Evolutionary conservation across 148 eudicot species (phyloP), one percentile per base, ranked within the genome.

Genomic region (Rhododendron kiyosumense): DNA sequence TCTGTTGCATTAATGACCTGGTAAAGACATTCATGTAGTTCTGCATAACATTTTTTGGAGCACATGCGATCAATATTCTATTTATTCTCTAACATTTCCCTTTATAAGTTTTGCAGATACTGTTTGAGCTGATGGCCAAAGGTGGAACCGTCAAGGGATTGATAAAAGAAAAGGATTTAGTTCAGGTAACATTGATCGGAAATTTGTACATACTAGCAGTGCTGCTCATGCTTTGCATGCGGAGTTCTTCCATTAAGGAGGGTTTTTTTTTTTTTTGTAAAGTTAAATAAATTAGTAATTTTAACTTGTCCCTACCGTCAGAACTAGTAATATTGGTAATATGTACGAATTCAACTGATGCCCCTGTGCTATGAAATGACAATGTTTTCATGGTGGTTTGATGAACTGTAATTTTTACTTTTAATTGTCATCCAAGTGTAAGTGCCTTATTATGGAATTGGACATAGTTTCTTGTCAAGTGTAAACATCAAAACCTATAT

Each of bases 141-240:
- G 98, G 99, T 89, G 99, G 99, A 89, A 97, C 98, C 30, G 98
- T 97, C 86, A 89, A 95, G 90, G 98, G 98, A 87, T 46, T 97
- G 85, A 94, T 97, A 82, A 90, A 95, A 90, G 98, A 94, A 41
- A 97, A 97, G 89, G 88, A 95, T 87, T 90, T 97, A 89, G 98
- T 97, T 83, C 99, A 97, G 98, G 99, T 86, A 93, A 88, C 92
- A 85, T 78, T 38, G 48, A 34, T 73, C 26, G 0, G 26, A 28
- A 41, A 54, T 41, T 80, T 28, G 51, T 81, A 54, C 12, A 36
- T 67, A 14, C 36, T 71, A 71, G 6, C 11, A 12, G 76, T 30
- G 76, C 17, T 71, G 20, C 38, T 12, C 36, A 30, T 71, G 76
- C 36, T 69, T 69, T 69, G 75, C 34, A 69, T 20, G 0, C 4